phyloP scores from a whole-genome alignment of 2,329 filamentous ascomycete genomes.

The Pyricularia sp. region DNA sequence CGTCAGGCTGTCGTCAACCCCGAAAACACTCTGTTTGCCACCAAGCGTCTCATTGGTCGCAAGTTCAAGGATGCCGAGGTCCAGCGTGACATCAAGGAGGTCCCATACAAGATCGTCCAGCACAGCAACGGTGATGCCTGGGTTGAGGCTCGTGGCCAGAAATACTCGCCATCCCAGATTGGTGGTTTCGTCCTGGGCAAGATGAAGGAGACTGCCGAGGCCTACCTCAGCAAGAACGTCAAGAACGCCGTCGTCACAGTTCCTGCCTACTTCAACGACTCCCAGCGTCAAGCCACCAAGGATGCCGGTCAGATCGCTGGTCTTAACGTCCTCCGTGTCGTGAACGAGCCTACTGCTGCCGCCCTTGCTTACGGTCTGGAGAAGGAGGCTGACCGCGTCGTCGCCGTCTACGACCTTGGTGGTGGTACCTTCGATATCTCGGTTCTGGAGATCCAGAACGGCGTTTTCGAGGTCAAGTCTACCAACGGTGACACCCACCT shows the following conservation, averaged over 20 bases:
- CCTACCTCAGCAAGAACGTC: slow-evolving; percentile 76
- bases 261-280: slow-evolving; percentile 97
- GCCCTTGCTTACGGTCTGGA: slow-evolving; percentile 92
- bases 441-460: slow-evolving; percentile 91
- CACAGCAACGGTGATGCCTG: slow-evolving; percentile 94
- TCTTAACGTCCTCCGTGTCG: slow-evolving; percentile 91
- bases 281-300: slow-evolving; percentile 95
- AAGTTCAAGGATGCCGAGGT: slow-evolving; percentile 92
- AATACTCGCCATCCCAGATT: slow-evolving; percentile 96
- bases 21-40: slow-evolving; percentile 95
- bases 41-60: slow-evolving; percentile 95
- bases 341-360: slow-evolving; percentile 95
- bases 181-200: slow-evolving; percentile 94
- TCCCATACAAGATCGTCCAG: slow-evolving; percentile 97
- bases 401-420: slow-evolving; percentile 95
- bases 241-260: slow-evolving; percentile 97
- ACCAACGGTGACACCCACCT: slow-evolving; percentile 98
- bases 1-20: slow-evolving; percentile 97
- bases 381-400: slow-evolving; percentile 79
- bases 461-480: slow-evolving; percentile 97
- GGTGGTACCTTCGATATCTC: slow-evolving; percentile 99
- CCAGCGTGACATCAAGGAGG: slow-evolving; percentile 93
- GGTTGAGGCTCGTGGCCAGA: slow-evolving; percentile 85
- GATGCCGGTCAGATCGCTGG: slow-evolving; percentile 94
- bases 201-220: slow-evolving; percentile 98